Conservation (phyloP, 2,329 filamentous ascomycete genomes). For the Exophiala sideris region DNA sequence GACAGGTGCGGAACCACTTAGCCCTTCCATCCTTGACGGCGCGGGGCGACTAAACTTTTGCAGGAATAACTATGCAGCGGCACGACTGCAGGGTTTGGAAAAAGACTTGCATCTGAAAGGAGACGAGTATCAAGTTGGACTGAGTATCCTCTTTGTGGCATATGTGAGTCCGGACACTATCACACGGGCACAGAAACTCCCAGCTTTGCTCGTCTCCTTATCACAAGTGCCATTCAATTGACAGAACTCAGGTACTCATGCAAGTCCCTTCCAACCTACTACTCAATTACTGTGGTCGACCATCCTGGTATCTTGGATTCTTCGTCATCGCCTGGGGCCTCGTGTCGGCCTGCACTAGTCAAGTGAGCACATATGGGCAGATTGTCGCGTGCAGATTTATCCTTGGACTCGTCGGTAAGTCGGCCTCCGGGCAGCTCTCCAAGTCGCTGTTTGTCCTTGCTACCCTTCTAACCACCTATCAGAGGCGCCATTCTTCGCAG, state of each 20-base stretch:
- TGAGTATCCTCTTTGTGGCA: slow-evolving; percentile 37
- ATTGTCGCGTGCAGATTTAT: slow-evolving; percentile 46
- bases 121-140: slow-evolving; percentile 33
- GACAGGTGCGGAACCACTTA: slow-evolving; percentile 27
- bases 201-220: not conserved
- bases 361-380: slow-evolving; percentile 40
- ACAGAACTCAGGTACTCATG: slow-evolving; percentile 53
- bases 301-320: slow-evolving; percentile 45
- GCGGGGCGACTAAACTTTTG: not conserved
- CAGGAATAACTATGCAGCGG: slow-evolving; percentile 21
- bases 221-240: too few species aligned
- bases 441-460: too few species aligned
- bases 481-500: slow-evolving; percentile 49
- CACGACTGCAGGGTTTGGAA: slow-evolving; percentile 16
- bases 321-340: slow-evolving; percentile 44
- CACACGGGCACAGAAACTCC: not conserved
- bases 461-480: slow-evolving; percentile 22
- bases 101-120: slow-evolving; percentile 29
- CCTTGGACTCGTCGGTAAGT: slow-evolving; percentile 43
- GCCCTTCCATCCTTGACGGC: not conserved
- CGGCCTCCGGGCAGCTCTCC: too few species aligned
- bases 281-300: slow-evolving; percentile 40
- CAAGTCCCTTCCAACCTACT: slow-evolving; percentile 36
- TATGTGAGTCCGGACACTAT: slow-evolving; percentile 33
- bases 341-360: slow-evolving; percentile 44